These are phyloP conservation scores for Pyricularia sp. DNA, from an alignment of 2,329 filamentous ascomycete species.

Conservation along the genomic window DNA sequence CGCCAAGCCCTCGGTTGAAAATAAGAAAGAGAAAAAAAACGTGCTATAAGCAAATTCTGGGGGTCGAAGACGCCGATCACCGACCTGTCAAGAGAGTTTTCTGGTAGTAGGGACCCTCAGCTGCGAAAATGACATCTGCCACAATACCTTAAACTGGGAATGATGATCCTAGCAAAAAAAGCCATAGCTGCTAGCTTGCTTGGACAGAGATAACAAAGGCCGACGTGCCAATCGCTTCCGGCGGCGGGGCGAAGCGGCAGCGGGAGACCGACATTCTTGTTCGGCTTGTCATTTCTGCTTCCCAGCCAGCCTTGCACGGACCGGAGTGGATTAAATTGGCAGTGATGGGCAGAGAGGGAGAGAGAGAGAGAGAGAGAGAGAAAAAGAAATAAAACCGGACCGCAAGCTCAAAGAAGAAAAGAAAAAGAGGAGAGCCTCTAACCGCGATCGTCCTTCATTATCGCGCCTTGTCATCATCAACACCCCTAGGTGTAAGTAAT, in stretches of 20 bases:
- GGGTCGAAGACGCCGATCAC: neutral
- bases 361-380: no score
- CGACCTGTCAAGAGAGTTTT: neutral
- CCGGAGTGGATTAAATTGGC: neutral
- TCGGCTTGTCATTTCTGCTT: neutral
- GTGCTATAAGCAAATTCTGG: neutral
- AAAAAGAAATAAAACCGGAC: no score
- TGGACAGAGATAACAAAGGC: neutral
- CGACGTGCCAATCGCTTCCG: neutral
- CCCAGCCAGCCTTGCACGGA: neutral
- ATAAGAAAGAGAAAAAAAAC: neutral
- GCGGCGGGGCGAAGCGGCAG: neutral
- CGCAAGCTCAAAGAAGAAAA: no score
- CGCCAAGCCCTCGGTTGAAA: neutral
- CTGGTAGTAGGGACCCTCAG: neutral
- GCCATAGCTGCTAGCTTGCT: neutral
- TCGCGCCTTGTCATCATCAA: neutral
- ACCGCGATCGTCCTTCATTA: neutral
- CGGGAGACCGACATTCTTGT: neutral
- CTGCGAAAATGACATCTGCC: neutral
- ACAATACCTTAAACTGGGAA: neutral
- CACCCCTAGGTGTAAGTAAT: neutral
- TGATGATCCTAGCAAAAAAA: neutral
- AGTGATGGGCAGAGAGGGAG: neutral
- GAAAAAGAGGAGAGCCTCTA: neutral